Evolutionary conservation across 768 basidiomycete genomes (phyloP), one percentile per base, ranked within the genome.

Genomic region (Suillus americanus): DNA sequence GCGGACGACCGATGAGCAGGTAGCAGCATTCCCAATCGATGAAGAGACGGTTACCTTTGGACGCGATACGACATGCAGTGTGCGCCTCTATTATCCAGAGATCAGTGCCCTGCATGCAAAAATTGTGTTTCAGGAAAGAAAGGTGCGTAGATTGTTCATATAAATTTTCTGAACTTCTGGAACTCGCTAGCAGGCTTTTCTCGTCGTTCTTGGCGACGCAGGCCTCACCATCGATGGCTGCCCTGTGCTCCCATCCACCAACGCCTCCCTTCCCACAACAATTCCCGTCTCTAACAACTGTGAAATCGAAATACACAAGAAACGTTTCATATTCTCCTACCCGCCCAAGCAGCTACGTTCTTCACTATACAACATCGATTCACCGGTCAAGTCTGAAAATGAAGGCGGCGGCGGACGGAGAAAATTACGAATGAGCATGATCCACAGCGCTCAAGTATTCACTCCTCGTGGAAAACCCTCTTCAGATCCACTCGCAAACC

Each of bases 11-110:
- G 75, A 80, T 60, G 74, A 76, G 0, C 77, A 84, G 10, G 77
- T 91, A 30, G 87, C 90, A 1, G 81, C 88, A 1, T 92, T 89
- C 66, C 90, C 90, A 5, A 86, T 92, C 69, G 90, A 92, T 76
- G 81, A 85, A 5, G 82, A 86, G 25, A 79, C 84, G 60, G 78
- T 91, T 60, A 89, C 90, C 0, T 86, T 92, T 74, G 90, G 91
- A 54, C 82, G 88, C 64, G 86, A 88, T 70, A 81, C 81, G 0
- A 73, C 75, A 0, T 91, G 90, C 71, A 82, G 86, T 65, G 85
- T 92, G 23, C 79, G 91, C 48, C 77, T 92, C 43, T 92, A 91
- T 73, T 92, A 91, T 71, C 76, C 82, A 1, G 81, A 83, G 50
- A 83, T 92, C 61, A 85, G 83, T 46, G 77, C 82, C 4, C 66